phyloP scores from a whole-genome alignment of 495 filamentous ascomycete genomes.

The Annulohypoxylon moriforme region DNA sequence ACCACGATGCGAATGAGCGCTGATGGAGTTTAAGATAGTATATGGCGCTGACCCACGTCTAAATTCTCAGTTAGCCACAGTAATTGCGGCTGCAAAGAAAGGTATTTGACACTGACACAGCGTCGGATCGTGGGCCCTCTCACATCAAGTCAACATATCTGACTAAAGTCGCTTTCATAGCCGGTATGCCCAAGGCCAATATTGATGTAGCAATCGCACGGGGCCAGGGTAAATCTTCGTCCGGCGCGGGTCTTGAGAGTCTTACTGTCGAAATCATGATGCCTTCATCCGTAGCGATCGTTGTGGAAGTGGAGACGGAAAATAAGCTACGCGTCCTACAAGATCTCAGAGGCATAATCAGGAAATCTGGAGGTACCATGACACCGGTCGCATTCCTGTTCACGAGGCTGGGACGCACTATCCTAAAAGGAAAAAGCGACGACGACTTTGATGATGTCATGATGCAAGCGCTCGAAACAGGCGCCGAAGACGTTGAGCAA shows the following conservation, averaged over 20 bases:
- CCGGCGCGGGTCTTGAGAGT: constrained; percentile 77
- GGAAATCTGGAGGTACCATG: constrained; percentile 71
- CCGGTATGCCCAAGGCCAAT: constrained; percentile 80
- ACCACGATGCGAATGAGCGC: not conserved
- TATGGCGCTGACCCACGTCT: constrained; percentile 74
- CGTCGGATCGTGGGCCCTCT: constrained; percentile 4
- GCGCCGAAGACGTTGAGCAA: constrained; percentile 80
- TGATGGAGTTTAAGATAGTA: constrained; percentile 49
- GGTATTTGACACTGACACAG: constrained; percentile 53
- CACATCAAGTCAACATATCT: constrained; percentile 11
- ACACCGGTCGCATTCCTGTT: constrained; percentile 88
- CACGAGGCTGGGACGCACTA: constrained; percentile 75
- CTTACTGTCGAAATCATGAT: constrained; percentile 86
- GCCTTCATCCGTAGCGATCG: constrained; percentile 77
- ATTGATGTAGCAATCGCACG: constrained; percentile 88
- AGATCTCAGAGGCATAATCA: constrained; percentile 75
- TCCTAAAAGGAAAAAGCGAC: constrained; percentile 67
- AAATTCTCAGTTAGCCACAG: constrained; percentile 78
- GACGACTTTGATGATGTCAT: constrained; percentile 76
- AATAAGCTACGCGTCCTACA: constrained; percentile 76
- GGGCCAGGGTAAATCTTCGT: constrained; percentile 82
- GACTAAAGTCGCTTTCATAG: constrained; percentile 48
- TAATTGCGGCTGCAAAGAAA: constrained; percentile 85
- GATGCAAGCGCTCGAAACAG: constrained; percentile 86
- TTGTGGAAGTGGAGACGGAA: constrained; percentile 83